Evolutionary conservation across 208 protist genomes (phyloP).

Genomic region (Trypanosomatidae sp.): DNA sequence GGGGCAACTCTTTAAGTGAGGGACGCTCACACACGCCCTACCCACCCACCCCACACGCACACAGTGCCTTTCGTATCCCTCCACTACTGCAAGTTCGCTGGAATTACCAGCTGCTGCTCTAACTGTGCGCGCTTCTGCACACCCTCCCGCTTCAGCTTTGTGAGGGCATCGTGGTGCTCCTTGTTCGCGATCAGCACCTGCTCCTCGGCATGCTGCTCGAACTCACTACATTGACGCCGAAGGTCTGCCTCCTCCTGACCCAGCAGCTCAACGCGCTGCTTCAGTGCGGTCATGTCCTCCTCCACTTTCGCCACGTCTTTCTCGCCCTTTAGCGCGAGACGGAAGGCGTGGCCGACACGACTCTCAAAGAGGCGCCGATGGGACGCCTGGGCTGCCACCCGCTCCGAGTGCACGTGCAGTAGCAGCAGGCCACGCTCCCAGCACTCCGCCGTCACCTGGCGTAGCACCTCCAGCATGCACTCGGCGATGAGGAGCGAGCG

Average conservation of each 20-base stretch:
- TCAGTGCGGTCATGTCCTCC: constrained; percentile 54
- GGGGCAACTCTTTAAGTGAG: not conserved
- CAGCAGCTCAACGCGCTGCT: constrained; percentile 44
- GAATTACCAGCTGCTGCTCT: constrained; percentile 71
- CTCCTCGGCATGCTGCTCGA: constrained; percentile 70
- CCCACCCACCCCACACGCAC: no score
- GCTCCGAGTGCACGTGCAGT: constrained; percentile 77
- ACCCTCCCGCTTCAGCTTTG: constrained; percentile 78
- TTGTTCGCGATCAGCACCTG: constrained; percentile 80
- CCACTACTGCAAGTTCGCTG: constrained; percentile 26
- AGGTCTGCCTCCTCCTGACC: constrained; percentile 65
- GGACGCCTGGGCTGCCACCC: constrained; percentile 70
- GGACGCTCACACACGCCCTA: not conserved
- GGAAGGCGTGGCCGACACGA: constrained; percentile 84
- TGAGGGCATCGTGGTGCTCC: constrained; percentile 70
- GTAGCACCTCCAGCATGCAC: constrained; percentile 88
- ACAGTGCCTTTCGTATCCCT: not conserved
- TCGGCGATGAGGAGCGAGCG: constrained; percentile 80
- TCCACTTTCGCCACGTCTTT: constrained; percentile 72
- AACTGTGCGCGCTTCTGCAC: constrained; percentile 76
- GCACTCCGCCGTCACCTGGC: constrained; percentile 78
- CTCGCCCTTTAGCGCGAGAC: constrained; percentile 84
- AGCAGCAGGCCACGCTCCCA: constrained; percentile 87
- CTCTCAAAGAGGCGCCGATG: constrained; percentile 84
- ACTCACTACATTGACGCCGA: constrained; percentile 59